A percentile compares a stretch with the other conserved stretches of the same genome.
These are phyloP conservation scores for Crucihimalaya himalaica DNA, from an alignment of 345 rosid genomes.

Conservation along the genomic window DNA sequence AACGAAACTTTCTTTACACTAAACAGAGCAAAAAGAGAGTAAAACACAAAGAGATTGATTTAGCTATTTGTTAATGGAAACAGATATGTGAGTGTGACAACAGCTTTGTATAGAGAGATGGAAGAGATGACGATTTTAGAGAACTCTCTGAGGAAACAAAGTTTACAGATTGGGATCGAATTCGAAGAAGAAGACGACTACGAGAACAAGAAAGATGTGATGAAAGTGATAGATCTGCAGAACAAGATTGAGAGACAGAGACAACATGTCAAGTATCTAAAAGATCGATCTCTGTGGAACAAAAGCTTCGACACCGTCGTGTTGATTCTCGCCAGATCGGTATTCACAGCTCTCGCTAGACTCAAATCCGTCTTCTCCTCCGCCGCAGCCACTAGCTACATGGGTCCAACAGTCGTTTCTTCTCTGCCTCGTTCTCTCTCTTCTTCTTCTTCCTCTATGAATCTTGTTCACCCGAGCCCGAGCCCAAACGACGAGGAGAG, in stretches of 20 bases:
- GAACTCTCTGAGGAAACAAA: conserved; percentile 52
- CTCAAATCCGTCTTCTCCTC: conserved; percentile 69
- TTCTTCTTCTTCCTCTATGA: conserved; percentile 77
- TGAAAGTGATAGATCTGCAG: conserved; percentile 65
- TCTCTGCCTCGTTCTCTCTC: conserved; percentile 71
- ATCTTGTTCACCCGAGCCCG: conserved; percentile 73
- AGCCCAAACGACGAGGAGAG: conserved; percentile 36
- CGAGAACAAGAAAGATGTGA: conserved; percentile 38
- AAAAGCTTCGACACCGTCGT: conserved; percentile 73
- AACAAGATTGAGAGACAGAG: conserved; percentile 65
- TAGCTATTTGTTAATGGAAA: conserved; percentile 28
- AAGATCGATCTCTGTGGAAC: conserved; percentile 84
- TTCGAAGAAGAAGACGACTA: conserved; percentile 36
- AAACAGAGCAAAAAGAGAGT: conserved; percentile 3
- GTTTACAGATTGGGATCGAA: conserved; percentile 35
- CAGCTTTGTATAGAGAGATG: conserved; percentile 70
- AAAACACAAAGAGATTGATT: conserved; percentile 23
- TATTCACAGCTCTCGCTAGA: conserved; percentile 74
- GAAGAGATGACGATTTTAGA: conserved; percentile 73
- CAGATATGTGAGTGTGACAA: conserved; percentile 65
- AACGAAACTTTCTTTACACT: not conserved
- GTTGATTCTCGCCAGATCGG: conserved; percentile 56
- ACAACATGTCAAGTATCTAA: conserved; percentile 77
- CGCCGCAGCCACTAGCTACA: not conserved
- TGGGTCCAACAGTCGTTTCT: conserved; percentile 51